Base-by-base conservation (phyloP, 805 yeast species). In the Suhomyces faveliae region DNA sequence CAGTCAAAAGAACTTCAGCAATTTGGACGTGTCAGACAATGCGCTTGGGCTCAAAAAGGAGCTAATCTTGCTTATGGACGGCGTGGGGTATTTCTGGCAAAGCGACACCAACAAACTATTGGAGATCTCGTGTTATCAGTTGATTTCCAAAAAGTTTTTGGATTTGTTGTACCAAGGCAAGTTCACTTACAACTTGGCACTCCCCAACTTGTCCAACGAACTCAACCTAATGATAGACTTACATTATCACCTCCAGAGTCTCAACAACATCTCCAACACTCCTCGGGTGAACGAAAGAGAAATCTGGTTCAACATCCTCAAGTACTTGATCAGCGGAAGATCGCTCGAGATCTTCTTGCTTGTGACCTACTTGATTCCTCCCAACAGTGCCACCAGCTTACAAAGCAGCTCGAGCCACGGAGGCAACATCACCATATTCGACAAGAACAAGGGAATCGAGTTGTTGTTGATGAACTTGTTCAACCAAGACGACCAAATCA, bases 371-470 rank as follows among this genome's bases (percentile, higher is more conserved):
- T 58, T 73, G 37, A 67, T 73, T 1, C 76, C 76, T 9, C 76
- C 77, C 6, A 65, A 61, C 46, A 65, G 67, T 11, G 64, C 73
- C 23, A 62, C 75, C 2, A 66, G 71, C 43, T 58, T 70, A 33
- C 74, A 68, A 51, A 60, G 70, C 42, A 60, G 68, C 15, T 61
- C 71, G 5, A 55, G 61, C 6, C 73, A 69, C 48, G 74, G 75
- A 0, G 76, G 77, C 5, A 66, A 61, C 50, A 51, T 69, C 42
- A 68, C 76, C 5, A 66, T 69, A 2, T 71, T 73, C 43, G 78
- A 73, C 50, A 70, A 72, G 51, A 74, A 74, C 54, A 69, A 68
- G 50, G 78, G 78, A 1, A 65, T 74, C 20, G 78, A 74, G 51
- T 59, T 71, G 19, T 50, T 74, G 19, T 55, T 73, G 33, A 53